Evolutionary conservation across 169 alveolate species (phyloP), one percentile per base, ranked within the genome.

Genomic region (Amoebophrya sp.): DNA sequence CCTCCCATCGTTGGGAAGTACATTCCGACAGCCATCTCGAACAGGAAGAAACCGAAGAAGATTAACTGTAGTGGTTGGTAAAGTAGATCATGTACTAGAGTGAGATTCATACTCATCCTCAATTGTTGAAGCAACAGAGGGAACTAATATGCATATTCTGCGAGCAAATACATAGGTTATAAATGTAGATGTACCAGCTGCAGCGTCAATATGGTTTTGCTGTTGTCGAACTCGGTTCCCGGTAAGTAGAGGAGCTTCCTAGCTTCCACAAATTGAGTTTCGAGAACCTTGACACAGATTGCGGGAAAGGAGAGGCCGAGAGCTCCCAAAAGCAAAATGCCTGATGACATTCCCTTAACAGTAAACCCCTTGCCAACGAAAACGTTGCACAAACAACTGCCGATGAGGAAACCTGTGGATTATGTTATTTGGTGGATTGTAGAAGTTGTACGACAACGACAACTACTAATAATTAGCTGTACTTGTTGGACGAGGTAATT

Each of bases 1-100:
- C 83, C 83, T 29, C 83, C 83, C 83, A 65, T 65, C 33, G 83
- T 65, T 6, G 83, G 83, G 36, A 65, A 12, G 83, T 65, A 65
- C 83, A 65, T 65, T 10, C 83, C 83, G 33, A 65, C 33, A 10
- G 83, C 83, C 36, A 65, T 26, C 83, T 65, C 83, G 83, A 65
- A 65, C 36, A 65, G 83, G 33, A 65, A 1, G 36, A 65, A 26
- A 10, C 83, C 83, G 33, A 36, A 26, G 83, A 26, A 65, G 10
- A 26, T 65, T 0, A n/a, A n/a, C n/a, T n/a, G n/a, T n/a, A n/a
- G n/a, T n/a, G n/a, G n/a, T n/a, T n/a, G n/a, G n/a, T n/a, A n/a
- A n/a, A n/a, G n/a, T n/a, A n/a, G n/a, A n/a, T n/a, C n/a, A n/a
- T n/a, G n/a, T n/a, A n/a, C n/a, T n/a, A n/a, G n/a, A n/a, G n/a